Evolutionary conservation across 805 yeast species (phyloP).

Genomic region (Danielia oregonensis): DNA sequence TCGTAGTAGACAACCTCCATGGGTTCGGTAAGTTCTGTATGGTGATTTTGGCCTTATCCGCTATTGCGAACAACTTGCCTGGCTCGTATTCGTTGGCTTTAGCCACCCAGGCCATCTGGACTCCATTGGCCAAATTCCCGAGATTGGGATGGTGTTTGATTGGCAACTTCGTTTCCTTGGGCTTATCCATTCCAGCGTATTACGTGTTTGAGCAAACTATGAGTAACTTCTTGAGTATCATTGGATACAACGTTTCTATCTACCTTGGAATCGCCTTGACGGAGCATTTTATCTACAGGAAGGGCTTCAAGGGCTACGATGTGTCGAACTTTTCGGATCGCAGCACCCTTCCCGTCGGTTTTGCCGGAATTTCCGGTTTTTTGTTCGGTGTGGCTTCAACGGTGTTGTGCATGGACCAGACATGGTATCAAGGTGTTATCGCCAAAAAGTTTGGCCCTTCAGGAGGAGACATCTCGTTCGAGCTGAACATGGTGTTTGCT

Average conservation of each 20-base stretch:
- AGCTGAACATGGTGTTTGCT: constrained; percentile 25
- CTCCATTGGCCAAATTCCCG: constrained; percentile 27
- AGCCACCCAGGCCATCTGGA: constrained; percentile 30
- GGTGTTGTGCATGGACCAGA: constrained; percentile 30
- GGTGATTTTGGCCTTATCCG: constrained; percentile 28
- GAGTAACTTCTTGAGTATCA: constrained; percentile 30
- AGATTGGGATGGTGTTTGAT: constrained; percentile 32
- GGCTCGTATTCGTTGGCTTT: constrained; percentile 31
- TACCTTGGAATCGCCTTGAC: constrained; percentile 28
- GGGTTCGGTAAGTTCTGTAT: constrained; percentile 31
- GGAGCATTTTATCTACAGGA: constrained; percentile 28
- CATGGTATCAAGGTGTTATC: constrained; percentile 32
- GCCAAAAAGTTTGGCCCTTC: constrained; percentile 19
- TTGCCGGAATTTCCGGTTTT: constrained; percentile 29
- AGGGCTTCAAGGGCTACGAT: constrained; percentile 24
- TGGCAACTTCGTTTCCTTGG: constrained; percentile 30
- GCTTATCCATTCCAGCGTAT: constrained; percentile 32
- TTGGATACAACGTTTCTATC: constrained; percentile 31
- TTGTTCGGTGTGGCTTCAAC: constrained; percentile 30
- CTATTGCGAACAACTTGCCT: constrained; percentile 31
- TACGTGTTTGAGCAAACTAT: constrained; percentile 28
- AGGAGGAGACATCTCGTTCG: constrained; percentile 31
- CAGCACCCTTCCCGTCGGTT: constrained; percentile 25
- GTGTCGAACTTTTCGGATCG: constrained; percentile 21
- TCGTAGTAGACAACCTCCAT: constrained; percentile 25